Base-by-base conservation (phyloP, 345 rosid genomes). In the Eucalyptus decipiens region DNA sequence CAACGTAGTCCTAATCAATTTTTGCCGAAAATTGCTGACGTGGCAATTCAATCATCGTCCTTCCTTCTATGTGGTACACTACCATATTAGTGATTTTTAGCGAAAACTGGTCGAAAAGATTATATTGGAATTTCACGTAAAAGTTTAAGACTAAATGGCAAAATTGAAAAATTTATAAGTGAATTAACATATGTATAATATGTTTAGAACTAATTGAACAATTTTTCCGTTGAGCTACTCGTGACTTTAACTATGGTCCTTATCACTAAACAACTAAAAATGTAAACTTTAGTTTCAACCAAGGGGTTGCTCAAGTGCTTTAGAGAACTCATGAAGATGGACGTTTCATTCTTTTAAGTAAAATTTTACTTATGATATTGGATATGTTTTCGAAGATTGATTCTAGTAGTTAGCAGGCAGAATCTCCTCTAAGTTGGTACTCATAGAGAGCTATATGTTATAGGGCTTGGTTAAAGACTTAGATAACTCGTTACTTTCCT, bases 91-190 rank as follows among this genome's bases (percentile, higher is more conserved):
- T 2, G 1, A 19, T 72, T 72, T 72, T 13, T 3, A 9, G 7
- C 0, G 5, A 40, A 40, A 76, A 76, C 40, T 23, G 6, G 11
- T 76, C 28, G 5, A 34, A 72, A 34, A 0, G 1, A 8, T 19
- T 23, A 76, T 43, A 76, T 6, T 37, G 2, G 1, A 76, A 76
- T 21, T 76, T 76, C 15, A 40, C 47, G 2, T 14, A 11, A 76
- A 76, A 4, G 1, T 40, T 40, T 40, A 21, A 7, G 9, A 76
- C 2, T 21, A 37, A 32, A 34, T 69, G 11, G 4, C 0, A 69
- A 69, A 67, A 69, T 32, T 69, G 1, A 17, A 69, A 34, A 17
- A 1, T 69, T 69, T 34, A 32, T 4, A 1, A 69, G 1, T 69
- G 11, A 69, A 69, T 72, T 18, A 21, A 23, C 8, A 34, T 19